Base-by-base conservation (phyloP, 2,329 filamentous ascomycete species). In the Hypomyces rosellus region DNA sequence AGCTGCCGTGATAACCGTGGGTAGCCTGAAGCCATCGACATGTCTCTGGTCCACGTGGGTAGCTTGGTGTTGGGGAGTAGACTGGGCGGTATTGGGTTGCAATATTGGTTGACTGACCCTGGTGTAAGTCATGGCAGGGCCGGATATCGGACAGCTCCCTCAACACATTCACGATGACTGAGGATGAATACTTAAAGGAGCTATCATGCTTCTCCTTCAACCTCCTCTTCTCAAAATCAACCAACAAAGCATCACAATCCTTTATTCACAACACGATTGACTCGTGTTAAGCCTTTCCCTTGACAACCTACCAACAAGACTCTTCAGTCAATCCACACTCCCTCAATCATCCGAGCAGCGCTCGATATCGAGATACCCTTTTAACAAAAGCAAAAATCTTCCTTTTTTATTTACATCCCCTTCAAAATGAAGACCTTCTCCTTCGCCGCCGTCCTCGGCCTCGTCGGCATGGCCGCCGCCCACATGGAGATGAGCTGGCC, bases 401-500 rank as follows among this genome's bases (percentile, higher is more conserved):
- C 43, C 2, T 33, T 11, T 34, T 7, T 30, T 36, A 16, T 37
- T 18, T 16, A 48, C 11, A 18, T 16, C 7, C 14, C 41, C 41
- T 12, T 40, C 39, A 45, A 22, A 30, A 54, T 54, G 52, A 54
- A 54, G 49, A 14, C 46, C 16, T 44, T 53, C 34, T 45, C 44
- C 36, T 15, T 54, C 41, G 49, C 36, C 15, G 42, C 52, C 16
- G 13, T 51, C 34, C 30, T 51, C 18, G 41, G 45, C 39, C 52
- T 54, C 20, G 49, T 38, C 8, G 45, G 49, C 45, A 36, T 46
- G 30, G 45, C 42, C 16, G 46, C 50, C 13, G 76, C 71, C 44
- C 76, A 80, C 63, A 80, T 81, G 72, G 70, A 76, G 58, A 72
- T 79, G 69, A 63, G 61, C 16, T 68, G 67, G 54, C 78, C 78